Conservation (phyloP, 2,329 filamentous ascomycete genomes). For the Orbilia javanica region DNA sequence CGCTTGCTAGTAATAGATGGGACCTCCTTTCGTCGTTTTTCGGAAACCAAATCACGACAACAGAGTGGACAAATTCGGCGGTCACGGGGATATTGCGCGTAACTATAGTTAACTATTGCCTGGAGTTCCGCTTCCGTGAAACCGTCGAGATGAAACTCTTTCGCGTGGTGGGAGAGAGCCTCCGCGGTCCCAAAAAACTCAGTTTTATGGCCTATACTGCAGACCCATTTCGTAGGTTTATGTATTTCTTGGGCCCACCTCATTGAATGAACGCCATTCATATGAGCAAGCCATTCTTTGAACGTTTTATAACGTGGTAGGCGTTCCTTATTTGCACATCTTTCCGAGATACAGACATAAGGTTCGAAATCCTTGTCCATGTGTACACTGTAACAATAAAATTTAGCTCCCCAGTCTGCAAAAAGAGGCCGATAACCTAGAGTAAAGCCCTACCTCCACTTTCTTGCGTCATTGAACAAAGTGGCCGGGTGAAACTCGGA, state of each 20-base stretch:
- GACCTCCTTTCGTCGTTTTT: neutral
- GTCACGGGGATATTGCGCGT: neutral
- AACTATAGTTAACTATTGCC: slow-evolving; percentile 1
- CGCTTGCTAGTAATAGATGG: neutral
- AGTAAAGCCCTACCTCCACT: neutral
- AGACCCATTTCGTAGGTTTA: neutral
- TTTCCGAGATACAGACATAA: slow-evolving; percentile 19
- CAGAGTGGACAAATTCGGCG: slow-evolving; percentile 3
- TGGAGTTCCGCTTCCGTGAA: neutral
- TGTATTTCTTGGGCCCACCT: slow-evolving; percentile 14
- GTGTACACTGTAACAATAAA: neutral
- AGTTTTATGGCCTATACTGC: neutral
- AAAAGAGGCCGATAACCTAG: neutral
- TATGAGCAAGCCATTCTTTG: slow-evolving; percentile 15
- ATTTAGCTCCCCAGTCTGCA: neutral
- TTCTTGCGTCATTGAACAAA: neutral
- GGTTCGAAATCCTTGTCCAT: slow-evolving; percentile 13
- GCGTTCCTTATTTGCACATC: neutral
- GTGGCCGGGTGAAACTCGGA: neutral
- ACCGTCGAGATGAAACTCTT: neutral
- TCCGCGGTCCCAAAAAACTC: neutral
- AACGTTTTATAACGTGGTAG: neutral
- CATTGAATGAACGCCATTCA: neutral
- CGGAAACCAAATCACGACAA: slow-evolving; percentile 2
- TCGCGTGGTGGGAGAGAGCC: neutral